Base-by-base conservation (phyloP, 2,329 filamentous ascomycete genomes). In the Phaeoacremonium minimum region DNA sequence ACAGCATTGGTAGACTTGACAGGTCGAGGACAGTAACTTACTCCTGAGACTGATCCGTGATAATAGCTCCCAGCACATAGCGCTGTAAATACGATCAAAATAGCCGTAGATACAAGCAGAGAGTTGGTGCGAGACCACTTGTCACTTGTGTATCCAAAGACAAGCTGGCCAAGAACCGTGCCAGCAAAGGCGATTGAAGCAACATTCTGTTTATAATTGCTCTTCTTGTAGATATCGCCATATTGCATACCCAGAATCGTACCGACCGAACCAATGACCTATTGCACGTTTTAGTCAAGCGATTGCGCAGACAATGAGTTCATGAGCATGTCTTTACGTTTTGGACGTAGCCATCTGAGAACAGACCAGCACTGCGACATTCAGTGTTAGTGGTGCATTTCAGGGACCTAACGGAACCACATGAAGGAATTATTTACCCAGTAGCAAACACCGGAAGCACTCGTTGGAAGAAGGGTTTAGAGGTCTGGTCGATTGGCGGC, bases 301-400 rank as follows among this genome's bases (percentile, higher is more conserved):
- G n/a, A n/a, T n/a, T n/a, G n/a, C n/a, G n/a, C n/a, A n/a, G n/a
- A n/a, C n/a, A n/a, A n/a, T n/a, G n/a, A n/a, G n/a, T n/a, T n/a
- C 15, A n/a, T 5, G 18, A 6, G 36, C 30, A 31, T 15, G 30
- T 64, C n/a, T n/a, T 50, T 64, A 88, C 86, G 52, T 87, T 88
- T 63, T 95, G 94, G 55, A 95, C 77, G 59, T 95, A 95, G 13
- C 90, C 90, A 59, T 95, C 90, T 16, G 84, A 89, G 62, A 26
- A 26, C 9, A 26, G 22, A 26, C 22, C 22, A 26, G 22, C 22
- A 26, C 22, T n/a, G 22, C 22, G n/a, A 26, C n/a, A n/a, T n/a
- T n/a, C n/a, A n/a, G n/a, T n/a, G n/a, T n/a, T n/a, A n/a, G n/a
- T n/a, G n/a, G n/a, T n/a, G n/a, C n/a, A n/a, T n/a, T n/a, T n/a